Percentiles rank a stretch among this genome's conserved stretches.
Conservation (phyloP, 352 stramenopile genomes). For the Phytophthora agathidicida region DNA sequence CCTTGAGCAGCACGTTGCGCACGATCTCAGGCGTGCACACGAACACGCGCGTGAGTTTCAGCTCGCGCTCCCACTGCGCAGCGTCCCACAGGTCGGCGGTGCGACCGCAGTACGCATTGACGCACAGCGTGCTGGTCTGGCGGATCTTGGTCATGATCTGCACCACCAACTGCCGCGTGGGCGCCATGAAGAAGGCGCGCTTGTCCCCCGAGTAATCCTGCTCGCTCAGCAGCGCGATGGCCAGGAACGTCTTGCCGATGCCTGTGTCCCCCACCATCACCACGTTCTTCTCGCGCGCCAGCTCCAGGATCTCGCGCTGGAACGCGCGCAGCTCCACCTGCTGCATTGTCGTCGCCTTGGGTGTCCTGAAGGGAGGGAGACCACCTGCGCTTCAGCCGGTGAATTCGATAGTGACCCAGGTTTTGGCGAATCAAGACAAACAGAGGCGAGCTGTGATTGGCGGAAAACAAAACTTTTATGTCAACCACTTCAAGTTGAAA, state of each 20-base stretch:
- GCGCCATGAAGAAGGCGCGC: conserved; percentile 84
- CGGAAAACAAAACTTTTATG: conserved; percentile 10
- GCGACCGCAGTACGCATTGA: conserved; percentile 58
- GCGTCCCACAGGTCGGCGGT: conserved; percentile 68
- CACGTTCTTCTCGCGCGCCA: conserved; percentile 75
- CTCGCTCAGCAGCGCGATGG: conserved; percentile 75
- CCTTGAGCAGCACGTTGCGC: conserved; percentile 83
- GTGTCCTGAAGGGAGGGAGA: too few species aligned
- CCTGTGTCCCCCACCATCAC: conserved; percentile 86
- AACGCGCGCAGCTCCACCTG: conserved; percentile 67
- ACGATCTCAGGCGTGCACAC: conserved; percentile 90
- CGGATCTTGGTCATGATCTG: conserved; percentile 82
- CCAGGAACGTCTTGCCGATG: conserved; percentile 88
- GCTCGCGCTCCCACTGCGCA: conserved; percentile 60
- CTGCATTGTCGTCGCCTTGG: conserved; percentile 19
- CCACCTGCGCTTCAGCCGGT: neutral
- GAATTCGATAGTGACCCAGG: conserved; percentile 7
- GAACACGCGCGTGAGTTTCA: conserved; percentile 69
- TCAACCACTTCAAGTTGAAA: conserved; percentile 21
- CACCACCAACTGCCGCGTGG: conserved; percentile 80
- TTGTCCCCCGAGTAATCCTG: conserved; percentile 71
- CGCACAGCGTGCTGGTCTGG: conserved; percentile 62
- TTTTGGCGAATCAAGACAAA: conserved; percentile 9
- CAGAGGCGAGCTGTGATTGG: conserved; percentile 13
- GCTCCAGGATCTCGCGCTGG: conserved; percentile 71